Evolutionary conservation across 2,329 filamentous ascomycete species (phyloP), one percentile per base, ranked within the genome.

Genomic region (Aspergillus niger): DNA sequence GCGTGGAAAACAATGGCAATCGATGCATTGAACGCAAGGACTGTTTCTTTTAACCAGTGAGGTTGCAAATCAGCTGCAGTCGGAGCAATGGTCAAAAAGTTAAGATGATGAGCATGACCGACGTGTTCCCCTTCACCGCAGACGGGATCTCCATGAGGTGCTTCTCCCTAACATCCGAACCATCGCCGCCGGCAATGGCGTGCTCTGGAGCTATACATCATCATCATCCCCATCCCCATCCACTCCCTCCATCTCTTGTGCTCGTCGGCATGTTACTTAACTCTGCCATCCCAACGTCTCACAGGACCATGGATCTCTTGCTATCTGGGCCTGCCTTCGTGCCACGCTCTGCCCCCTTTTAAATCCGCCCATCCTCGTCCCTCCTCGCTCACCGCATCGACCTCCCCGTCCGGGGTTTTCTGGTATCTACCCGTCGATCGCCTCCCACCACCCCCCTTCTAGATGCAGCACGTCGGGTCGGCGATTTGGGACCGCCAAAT

Each of bases 171-270:
- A 47, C 39, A 28, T 47, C 26, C 63, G 64, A 66, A 63, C 63
- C 65, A 67, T 67, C 51, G 5, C 50, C 59, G 55, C 61, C 51
- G 49, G 49, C 52, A 64, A 67, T 67, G 58, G 65, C 64, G 65
- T 67, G 65, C 65, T 66, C 57, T 58, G 52, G 51, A 55, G 36
- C 55, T 61, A 59, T 65, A 57, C 39, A 36, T 47, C 49, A 59
- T 58, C 58, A 56, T 47, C 53, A 50, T n/a, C 22, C 5, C 52
- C 52, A 36, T 56, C 59, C 30, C 38, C 51, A 11, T 38, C 17
- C 50, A 47, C 48, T 38, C 38, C 26, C 51, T 50, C 26, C 26
- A 20, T 36, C 41, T 15, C 3, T 20, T 24, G 17, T 39, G 24
- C 10, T 11, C 28, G 17, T 51, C 24, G 15, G 13, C 22, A 26